Base-by-base conservation (phyloP, 2,329 filamentous ascomycete genomes). In the Proliferodiscus dingleyae region DNA sequence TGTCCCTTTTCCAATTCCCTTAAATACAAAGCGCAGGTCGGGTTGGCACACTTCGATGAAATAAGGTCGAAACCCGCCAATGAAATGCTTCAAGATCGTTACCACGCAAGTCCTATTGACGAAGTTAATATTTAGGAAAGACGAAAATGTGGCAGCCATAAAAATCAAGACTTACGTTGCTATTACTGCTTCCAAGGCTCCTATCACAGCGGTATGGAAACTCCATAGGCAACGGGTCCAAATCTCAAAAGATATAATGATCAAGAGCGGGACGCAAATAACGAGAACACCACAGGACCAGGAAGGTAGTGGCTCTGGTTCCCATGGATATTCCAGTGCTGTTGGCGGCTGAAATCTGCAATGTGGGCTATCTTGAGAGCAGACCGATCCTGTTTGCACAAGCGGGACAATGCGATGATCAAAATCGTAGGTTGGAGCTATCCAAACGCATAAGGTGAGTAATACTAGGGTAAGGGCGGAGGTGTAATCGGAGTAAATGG, bases 51-150 rank as follows among this genome's bases (percentile, higher is more conserved):
- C 81, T 24, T 71, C 73, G 16, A 87, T 72, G 67, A 86, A 87
- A 63, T 86, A 78, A 1, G 83, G 84, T 16, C 82, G 74, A 36
- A 83, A 68, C 3, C 83, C 83, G 9, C 85, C 85, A 49, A 87
- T 84, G 37, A 87, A 75, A 72, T 77, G 82, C 65, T 88, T 88
- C 62, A 87, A 57, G 58, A 86, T 80, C 52, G 87, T 82, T 57
- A 87, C 83, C 67, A 88, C 85, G 37, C 87, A 76, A 16, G 82
- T 78, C 4, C 80, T 81, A 23, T 41, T 5, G 9, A 72, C 69
- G 71, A 1, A 75, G 70, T 69, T 86, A 45, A 24, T 32, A 26
- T 7, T n/a, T n/a, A n/a, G n/a, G n/a, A 22, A 13, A 15, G 8
- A 16, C 18, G 15, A 39, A n/a, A n/a, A n/a, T n/a, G n/a, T n/a